A percentile compares a stretch with the other conserved stretches of the same genome.
These are phyloP conservation scores for Cunninghamia lanceolata DNA, from an alignment of 75 land plant species.

Conservation along the genomic window DNA sequence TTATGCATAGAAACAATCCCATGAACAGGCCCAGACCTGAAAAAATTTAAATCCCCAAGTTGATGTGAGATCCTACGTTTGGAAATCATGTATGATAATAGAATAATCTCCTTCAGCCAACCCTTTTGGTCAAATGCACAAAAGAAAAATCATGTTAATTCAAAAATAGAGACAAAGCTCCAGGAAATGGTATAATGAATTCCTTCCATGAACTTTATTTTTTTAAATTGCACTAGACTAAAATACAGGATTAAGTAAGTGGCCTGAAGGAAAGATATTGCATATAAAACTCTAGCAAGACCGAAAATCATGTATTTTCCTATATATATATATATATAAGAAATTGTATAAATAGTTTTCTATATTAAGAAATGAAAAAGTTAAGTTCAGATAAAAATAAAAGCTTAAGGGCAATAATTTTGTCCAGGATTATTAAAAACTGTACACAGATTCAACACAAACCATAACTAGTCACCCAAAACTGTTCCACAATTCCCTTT, in stretches of 20 bases:
- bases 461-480: not conserved
- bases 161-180: not conserved
- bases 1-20: slow-evolving; percentile 53
- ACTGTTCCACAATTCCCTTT: not conserved
- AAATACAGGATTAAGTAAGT: not conserved
- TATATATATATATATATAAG: not conserved
- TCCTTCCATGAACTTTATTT: not conserved
- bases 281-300: not conserved
- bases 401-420: not conserved
- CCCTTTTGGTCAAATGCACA: not conserved
- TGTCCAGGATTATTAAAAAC: not conserved
- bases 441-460: not conserved
- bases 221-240: not conserved
- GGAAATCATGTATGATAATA: not conserved
- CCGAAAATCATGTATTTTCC: not conserved
- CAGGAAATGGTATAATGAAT: not conserved
- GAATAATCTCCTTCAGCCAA: not conserved
- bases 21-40: slow-evolving; percentile 78
- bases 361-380: not conserved
- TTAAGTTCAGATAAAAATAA: not conserved
- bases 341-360: not conserved
- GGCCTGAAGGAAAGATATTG: not conserved
- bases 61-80: not conserved
- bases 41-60: not conserved
- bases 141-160: not conserved